A percentile compares a stretch with the other conserved stretches of the same genome.
These are phyloP conservation scores for Monosporascus sp. DNA, from an alignment of 2,329 filamentous ascomycete genomes.

Conservation along the genomic window DNA sequence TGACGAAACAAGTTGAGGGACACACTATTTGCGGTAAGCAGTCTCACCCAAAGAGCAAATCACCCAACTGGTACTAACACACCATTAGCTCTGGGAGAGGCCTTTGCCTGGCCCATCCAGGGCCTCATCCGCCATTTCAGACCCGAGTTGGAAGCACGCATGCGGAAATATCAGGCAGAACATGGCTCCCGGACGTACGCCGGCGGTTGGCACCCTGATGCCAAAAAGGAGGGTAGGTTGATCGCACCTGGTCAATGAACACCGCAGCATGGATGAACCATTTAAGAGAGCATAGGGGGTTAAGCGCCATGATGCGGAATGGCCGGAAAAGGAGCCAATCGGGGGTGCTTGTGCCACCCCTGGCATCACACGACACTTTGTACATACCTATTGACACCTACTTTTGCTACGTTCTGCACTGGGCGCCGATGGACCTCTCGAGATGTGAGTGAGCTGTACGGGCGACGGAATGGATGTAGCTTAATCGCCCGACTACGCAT, in stretches of 20 bases:
- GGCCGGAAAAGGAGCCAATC: constrained; percentile 1
- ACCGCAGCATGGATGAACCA: not conserved
- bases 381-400: constrained; percentile 13
- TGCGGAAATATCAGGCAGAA: constrained; percentile 72
- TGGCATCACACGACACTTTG: constrained; percentile 14
- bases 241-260: constrained; percentile 84
- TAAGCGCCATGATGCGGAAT: constrained; percentile 8
- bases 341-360: constrained; percentile 8
- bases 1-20: constrained; percentile 98
- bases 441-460: too few relatives aligned
- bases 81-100: constrained; percentile 75
- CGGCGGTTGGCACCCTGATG: constrained; percentile 80
- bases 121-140: constrained; percentile 97
- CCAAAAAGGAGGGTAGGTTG: constrained; percentile 73
- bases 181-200: constrained; percentile 71
- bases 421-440: too few relatives aligned
- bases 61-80: constrained; percentile 22
- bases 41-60: not conserved
- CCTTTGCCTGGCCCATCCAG: constrained; percentile 97
- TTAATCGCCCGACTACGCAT: too few relatives aligned
- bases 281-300: constrained; percentile 4
- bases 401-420: not conserved
- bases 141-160: constrained; percentile 88
- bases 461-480: too few relatives aligned
- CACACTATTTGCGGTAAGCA: constrained; percentile 92